Conservation (phyloP, 2,329 filamentous ascomycete species). For the Cadophora sp. region DNA sequence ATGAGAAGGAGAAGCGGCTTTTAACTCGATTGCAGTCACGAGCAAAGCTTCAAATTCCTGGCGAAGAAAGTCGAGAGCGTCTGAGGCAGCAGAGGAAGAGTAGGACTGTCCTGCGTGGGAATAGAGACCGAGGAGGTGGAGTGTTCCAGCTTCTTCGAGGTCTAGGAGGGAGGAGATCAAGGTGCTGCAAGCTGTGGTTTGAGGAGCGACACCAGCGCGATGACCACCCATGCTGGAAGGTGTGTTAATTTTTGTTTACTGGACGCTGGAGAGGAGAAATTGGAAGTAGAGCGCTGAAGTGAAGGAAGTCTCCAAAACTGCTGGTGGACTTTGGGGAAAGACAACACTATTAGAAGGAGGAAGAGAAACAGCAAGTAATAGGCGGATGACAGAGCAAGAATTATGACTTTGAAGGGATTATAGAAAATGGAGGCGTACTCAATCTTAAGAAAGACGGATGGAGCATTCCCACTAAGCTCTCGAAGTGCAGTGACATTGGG, state of each 20-base stretch:
- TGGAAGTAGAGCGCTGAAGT: not conserved
- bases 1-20: constrained; percentile 25
- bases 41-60: constrained; percentile 64
- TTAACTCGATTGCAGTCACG: constrained; percentile 51
- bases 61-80: constrained; percentile 65
- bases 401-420: not conserved
- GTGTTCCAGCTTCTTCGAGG: constrained; percentile 49
- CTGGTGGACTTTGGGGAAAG: not conserved
- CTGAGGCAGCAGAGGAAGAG: constrained; percentile 56
- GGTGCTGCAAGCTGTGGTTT: constrained; percentile 52
- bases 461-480: constrained; percentile 52
- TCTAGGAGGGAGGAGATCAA: constrained; percentile 56
- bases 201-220: constrained; percentile 69
- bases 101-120: constrained; percentile 79
- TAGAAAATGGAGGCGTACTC: constrained; percentile 6
- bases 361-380: not conserved
- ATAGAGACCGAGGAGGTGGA: constrained; percentile 69
- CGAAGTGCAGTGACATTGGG: constrained; percentile 54
- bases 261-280: not conserved
- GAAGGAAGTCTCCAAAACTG: not conserved
- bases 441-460: constrained; percentile 73
- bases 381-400: not conserved
- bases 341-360: not conserved
- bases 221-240: constrained; percentile 68
- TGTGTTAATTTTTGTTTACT: not conserved